Percentiles rank a stretch among this genome's conserved stretches.
Evolutionary conservation across 805 yeast species (phyloP).

Genomic region (Kluyveromyces starmeri): DNA sequence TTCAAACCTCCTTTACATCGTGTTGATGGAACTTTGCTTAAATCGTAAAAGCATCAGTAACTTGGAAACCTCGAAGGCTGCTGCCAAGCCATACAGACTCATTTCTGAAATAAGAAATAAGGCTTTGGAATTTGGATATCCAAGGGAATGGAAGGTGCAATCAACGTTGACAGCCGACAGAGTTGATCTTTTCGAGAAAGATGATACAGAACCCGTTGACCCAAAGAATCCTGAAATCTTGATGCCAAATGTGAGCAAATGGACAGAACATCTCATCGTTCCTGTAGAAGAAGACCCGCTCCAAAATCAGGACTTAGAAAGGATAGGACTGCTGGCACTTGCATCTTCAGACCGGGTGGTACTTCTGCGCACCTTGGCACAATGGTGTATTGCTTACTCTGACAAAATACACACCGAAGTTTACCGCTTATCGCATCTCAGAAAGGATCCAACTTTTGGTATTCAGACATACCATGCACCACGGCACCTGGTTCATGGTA

Average conservation of each 20-base stretch:
- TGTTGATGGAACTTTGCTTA: conserved; percentile 19
- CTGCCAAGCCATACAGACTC: conserved; percentile 18
- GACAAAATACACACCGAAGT: conserved; percentile 23
- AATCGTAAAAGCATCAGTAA: conserved; percentile 8
- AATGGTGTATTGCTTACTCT: conserved; percentile 21
- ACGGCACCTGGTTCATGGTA: conserved; percentile 20
- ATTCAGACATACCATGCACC: conserved; percentile 22
- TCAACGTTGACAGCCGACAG: conserved; percentile 5
- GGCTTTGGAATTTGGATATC: conserved; percentile 24
- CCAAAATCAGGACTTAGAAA: conserved; percentile 16
- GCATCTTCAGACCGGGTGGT: conserved; percentile 22
- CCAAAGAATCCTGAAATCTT: conserved; percentile 14
- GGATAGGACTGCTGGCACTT: conserved; percentile 19
- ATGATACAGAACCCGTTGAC: conserved; percentile 16
- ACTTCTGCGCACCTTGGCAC: conserved; percentile 16
- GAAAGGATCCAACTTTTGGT: conserved; percentile 22
- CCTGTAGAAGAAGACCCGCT: conserved; percentile 19
- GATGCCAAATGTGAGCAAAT: conserved; percentile 14
- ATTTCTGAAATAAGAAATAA: conserved; percentile 16
- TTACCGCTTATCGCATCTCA: conserved; percentile 18
- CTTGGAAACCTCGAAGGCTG: conserved; percentile 8
- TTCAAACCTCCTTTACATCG: conserved; percentile 22
- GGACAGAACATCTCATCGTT: conserved; percentile 11
- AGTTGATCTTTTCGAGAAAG: conserved; percentile 7
- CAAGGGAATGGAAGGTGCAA: conserved; percentile 22